Base-by-base conservation (phyloP, 352 stramenopile genomes). In the Blastocystis sp. region DNA sequence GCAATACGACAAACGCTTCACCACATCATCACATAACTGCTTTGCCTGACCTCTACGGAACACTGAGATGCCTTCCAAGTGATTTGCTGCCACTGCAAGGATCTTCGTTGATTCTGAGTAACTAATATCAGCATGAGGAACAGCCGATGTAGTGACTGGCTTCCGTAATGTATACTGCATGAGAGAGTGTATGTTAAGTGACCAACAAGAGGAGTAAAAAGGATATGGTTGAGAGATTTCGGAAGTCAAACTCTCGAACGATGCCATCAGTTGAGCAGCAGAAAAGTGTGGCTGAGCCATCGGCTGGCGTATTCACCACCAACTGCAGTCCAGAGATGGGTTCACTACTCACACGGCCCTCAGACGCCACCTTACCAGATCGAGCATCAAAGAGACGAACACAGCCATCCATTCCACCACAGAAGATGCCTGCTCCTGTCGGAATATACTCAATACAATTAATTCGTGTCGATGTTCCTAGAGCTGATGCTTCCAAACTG, bases 211-310 rank as follows among this genome's bases (percentile, higher is more conserved):
- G 9, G 3, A 80, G 3, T 19, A 61, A n/a, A 27, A 80, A 80
- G 69, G 69, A 80, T 80, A 80, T 80, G 27, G 49, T 80, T 27
- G 42, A 59, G 46, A 80, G 39, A 37, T 61, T 80, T 4, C 69
- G 39, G 46, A 32, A 59, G 51, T 80, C 69, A 24, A 59, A 80
- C 24, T 80, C 69, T 27, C 69, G 69, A 43, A 80, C 37, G 6
- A 80, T 21, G 19, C 69, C 69, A 39, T 80, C 69, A 21, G 69
- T 80, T 9, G 35, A 39, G 35, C 69, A 80, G 43, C 43, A 59
- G 43, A 80, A 80, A 12, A 80, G 39, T 32, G 24, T 27, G 14
- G 51, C 69, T 2, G 59, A 69, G 43, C 69, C 69, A 21, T 59
- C 42, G 9, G 39, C 39, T 6, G 69, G 69, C 4, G 49, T 42